Percentiles rank a stretch among this genome's conserved stretches.
Conservation (phyloP, 495 filamentous ascomycete species). For the Parathielavia hyrcaniae region DNA sequence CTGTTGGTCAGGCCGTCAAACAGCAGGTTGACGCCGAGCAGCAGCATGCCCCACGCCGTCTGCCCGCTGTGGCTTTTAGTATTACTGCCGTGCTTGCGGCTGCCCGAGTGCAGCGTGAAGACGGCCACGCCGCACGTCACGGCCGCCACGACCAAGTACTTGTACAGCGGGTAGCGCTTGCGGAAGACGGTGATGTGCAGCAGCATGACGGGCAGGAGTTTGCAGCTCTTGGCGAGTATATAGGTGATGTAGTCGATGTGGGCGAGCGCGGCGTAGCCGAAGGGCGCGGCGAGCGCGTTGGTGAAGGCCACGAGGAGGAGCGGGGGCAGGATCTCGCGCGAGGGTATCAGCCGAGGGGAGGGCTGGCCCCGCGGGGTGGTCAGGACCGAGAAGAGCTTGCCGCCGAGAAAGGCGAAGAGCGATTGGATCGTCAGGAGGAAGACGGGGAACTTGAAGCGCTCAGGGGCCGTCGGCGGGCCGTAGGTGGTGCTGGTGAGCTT, state of each 20-base stretch:
- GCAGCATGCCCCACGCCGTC: constrained; percentile 67
- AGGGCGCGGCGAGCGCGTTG: constrained; percentile 81
- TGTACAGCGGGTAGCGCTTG: constrained; percentile 86
- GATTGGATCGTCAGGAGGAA: constrained; percentile 97
- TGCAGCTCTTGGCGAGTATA: constrained; percentile 96
- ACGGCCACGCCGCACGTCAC: constrained; percentile 91
- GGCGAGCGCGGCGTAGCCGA: constrained; percentile 85
- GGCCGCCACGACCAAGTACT: constrained; percentile 84
- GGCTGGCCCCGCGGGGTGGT: constrained; percentile 49
- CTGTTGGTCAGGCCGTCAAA: constrained; percentile 95
- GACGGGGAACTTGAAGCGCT: constrained; percentile 84
- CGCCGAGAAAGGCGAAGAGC: constrained; percentile 73
- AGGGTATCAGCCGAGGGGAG: constrained; percentile 68
- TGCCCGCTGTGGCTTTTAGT: constrained; percentile 34
- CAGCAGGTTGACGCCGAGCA: constrained; percentile 86
- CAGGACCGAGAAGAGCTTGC: constrained; percentile 70
- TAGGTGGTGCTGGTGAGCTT: constrained; percentile 95
- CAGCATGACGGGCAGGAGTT: constrained; percentile 95
- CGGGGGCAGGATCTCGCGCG: constrained; percentile 62
- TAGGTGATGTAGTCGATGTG: constrained; percentile 99
- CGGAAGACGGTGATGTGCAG: constrained; percentile 90
- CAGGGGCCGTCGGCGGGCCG: constrained; percentile 50
- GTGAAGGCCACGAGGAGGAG: constrained; percentile 80
- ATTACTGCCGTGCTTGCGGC: constrained; percentile 43
- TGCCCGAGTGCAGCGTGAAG: constrained; percentile 81